A percentile compares a stretch with the other conserved stretches of the same genome.
Conservation (phyloP, 1,139 yeast genomes). For the Scheffersomyces lignicola region DNA sequence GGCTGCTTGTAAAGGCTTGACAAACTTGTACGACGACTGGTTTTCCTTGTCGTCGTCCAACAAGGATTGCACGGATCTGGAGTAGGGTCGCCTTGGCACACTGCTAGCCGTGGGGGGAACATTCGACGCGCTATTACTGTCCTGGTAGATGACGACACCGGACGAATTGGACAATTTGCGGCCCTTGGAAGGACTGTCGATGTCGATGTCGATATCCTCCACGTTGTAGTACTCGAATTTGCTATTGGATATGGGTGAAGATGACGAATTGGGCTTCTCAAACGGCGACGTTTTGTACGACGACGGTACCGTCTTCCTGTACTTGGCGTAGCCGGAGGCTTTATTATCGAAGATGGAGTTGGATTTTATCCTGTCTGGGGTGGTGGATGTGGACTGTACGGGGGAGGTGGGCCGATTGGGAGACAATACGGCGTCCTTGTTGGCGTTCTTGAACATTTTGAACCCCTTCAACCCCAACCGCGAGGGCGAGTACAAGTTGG, state of each 20-base stretch:
- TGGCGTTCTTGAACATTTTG: constrained; percentile 36
- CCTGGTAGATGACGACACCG: constrained; percentile 18
- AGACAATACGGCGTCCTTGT: constrained; percentile 32
- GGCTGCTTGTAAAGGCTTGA: constrained; percentile 83
- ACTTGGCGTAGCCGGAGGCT: constrained; percentile 12
- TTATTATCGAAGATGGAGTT: constrained; percentile 17
- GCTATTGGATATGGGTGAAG: constrained; percentile 10
- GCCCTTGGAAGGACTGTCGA: constrained; percentile 37
- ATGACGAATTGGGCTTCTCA: constrained; percentile 16
- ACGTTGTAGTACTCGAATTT: constrained; percentile 30
- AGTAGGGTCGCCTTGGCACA: not conserved
- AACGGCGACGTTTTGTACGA: constrained; percentile 18
- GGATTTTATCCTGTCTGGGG: constrained; percentile 18
- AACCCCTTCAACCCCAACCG: constrained; percentile 31
- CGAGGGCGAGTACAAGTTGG: constrained; percentile 30
- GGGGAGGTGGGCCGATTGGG: constrained; percentile 24
- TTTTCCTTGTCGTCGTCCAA: constrained; percentile 37
- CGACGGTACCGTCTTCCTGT: constrained; percentile 17
- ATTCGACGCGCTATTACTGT: constrained; percentile 10
- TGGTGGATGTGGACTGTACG: constrained; percentile 11
- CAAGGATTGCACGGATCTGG: constrained; percentile 4
- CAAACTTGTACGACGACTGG: constrained; percentile 59
- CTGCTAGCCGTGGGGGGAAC: not conserved
- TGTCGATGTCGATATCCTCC: constrained; percentile 26
- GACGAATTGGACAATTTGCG: constrained; percentile 29